Evolutionary conservation across 176 grass and related monocot genomes (phyloP).

Genomic region (Oryza nivara): DNA sequence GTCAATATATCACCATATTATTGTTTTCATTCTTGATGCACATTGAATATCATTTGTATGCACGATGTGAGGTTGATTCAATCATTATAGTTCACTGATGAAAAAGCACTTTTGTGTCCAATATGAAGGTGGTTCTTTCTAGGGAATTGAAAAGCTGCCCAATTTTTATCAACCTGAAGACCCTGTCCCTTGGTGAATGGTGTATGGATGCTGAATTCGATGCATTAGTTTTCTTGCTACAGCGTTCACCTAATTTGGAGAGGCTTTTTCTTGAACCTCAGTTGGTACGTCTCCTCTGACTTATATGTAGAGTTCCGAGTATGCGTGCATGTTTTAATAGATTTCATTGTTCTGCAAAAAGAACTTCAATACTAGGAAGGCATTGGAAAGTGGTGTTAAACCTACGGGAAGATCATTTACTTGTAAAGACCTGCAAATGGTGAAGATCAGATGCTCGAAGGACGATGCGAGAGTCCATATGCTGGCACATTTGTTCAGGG

Average conservation of each 20-base stretch:
- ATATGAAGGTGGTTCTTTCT: constrained; percentile 5
- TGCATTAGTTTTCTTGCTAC: constrained; percentile 33
- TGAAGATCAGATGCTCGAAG: constrained; percentile 32
- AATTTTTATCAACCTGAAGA: constrained; percentile 36
- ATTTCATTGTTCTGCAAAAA: neutral
- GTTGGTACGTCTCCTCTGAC: constrained; percentile 12
- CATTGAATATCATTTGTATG: no score
- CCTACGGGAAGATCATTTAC: constrained; percentile 8
- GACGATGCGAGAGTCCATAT: neutral
- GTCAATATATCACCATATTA: no score
- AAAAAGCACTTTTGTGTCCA: no score
- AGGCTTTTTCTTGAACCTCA: constrained; percentile 28
- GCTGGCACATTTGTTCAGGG: constrained; percentile 23
- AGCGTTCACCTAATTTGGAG: constrained; percentile 35
- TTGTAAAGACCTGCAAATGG: constrained; percentile 29
- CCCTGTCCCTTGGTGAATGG: constrained; percentile 41
- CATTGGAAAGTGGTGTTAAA: neutral
- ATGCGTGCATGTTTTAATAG: neutral
- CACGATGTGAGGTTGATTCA: no score
- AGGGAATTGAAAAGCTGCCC: constrained; percentile 9
- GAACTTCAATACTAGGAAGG: neutral
- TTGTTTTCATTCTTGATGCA: no score
- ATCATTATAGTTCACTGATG: no score
- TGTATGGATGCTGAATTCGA: constrained; percentile 24
- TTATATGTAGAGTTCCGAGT: neutral